Evolutionary conservation across 2,329 filamentous ascomycete species (phyloP), one percentile per base, ranked within the genome.

Genomic region (Herpotrichia juniperi): DNA sequence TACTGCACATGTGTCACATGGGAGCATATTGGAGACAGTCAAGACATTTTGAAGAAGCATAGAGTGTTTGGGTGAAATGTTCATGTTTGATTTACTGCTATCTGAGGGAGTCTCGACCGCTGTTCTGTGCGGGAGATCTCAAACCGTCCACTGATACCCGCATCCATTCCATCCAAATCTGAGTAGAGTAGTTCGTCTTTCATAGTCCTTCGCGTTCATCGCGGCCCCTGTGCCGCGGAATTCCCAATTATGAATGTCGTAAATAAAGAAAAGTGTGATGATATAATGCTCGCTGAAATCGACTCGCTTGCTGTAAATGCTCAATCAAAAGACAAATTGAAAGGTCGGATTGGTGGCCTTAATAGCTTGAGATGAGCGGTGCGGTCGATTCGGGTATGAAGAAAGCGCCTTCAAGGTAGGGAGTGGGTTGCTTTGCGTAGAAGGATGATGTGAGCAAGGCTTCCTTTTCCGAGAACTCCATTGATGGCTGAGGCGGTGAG

Each of bases 391-490:
- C 74, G 63, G 76, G 66, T 66, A 77, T 65, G 60, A 75, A 72
- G 64, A 74, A 69, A 63, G 69, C 63, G 63, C 72, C 62, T 54
- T 72, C 68, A 56, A 71, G 59, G 53, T 69, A 74, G 59, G 68
- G 65, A 50, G 65, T 66, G 60, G 69, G 66, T 50, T 69, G 58
- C 53, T 69, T 74, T 59, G 64, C 61, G 74, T 77, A 79, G 67
- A 74, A 78, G 51, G 68, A 66, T 53, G 77, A 77, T 32, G 76
- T 78, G 63, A 77, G 72, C 66, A 79, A 77, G 42, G 76, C 69
- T 56, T 79, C 68, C 67, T 80, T 79, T 49, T 79, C 74, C 42
- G 72, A 74, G 66, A 78, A 75, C 54, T 80, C 75, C 63, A 80
- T 68, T 11, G 68, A 67, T 17, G 73, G 58, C 55, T 75, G 69